These are phyloP conservation scores for Tetraselmis striata DNA, from an alignment of 139 green algal genomes.

Conservation along the genomic window DNA sequence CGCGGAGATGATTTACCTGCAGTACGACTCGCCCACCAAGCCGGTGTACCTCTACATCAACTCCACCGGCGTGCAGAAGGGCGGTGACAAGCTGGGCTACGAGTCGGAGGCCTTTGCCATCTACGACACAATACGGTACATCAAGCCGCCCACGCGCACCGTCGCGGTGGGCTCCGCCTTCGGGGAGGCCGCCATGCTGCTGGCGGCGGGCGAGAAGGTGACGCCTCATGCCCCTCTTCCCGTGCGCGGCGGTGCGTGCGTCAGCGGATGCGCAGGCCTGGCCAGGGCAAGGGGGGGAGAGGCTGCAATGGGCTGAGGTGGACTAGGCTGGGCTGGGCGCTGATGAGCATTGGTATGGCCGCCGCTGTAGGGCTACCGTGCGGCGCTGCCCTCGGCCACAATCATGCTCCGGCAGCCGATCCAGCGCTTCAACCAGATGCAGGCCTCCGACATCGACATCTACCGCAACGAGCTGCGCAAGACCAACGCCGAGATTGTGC, in stretches of 20 bases:
- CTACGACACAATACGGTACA: slow-evolving; percentile 93
- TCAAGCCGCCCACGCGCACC: slow-evolving; percentile 86
- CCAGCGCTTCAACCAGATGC: slow-evolving; percentile 79
- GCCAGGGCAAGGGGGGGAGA: too few species aligned
- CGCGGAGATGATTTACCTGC: slow-evolving; percentile 85
- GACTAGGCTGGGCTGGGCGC: too few species aligned
- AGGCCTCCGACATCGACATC: slow-evolving; percentile 95
- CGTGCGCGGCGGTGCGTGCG: neutral
- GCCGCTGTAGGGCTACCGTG: slow-evolving; percentile 86
- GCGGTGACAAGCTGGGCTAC: slow-evolving; percentile 89
- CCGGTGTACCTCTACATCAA: slow-evolving; percentile 99
- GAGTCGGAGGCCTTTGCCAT: slow-evolving; percentile 97
- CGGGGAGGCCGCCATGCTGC: slow-evolving; percentile 92
- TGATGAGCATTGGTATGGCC: too few species aligned
- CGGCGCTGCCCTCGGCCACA: slow-evolving; percentile 81
- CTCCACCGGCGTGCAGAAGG: slow-evolving; percentile 92
- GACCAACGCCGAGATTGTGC: slow-evolving; percentile 79
- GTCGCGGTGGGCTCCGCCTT: slow-evolving; percentile 91
- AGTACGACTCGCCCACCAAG: slow-evolving; percentile 65
- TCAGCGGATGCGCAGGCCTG: too few species aligned
- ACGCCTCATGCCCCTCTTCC: too few species aligned
- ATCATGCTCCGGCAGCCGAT: slow-evolving; percentile 98
- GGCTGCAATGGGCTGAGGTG: too few species aligned
- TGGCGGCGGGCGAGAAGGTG: slow-evolving; percentile 78
- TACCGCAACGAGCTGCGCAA: slow-evolving; percentile 87